Percentiles rank a stretch among this genome's conserved stretches.
Evolutionary conservation across 176 grass and related monocot genomes (phyloP).

Genomic region (Aegilops tauschii): DNA sequence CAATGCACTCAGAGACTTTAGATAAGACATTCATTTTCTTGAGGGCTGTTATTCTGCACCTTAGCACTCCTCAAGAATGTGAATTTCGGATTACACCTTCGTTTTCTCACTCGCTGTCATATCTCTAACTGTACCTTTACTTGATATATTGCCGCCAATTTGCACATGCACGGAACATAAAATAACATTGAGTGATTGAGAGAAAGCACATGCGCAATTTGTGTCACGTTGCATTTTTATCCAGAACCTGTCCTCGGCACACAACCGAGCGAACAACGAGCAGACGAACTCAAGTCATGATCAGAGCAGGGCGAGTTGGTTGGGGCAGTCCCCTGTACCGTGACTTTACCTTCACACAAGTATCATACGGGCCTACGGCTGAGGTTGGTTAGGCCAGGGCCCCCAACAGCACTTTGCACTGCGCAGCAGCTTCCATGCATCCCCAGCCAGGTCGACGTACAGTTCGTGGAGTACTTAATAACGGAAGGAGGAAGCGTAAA

Average conservation of each 20-base stretch:
- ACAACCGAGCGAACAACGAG: not conserved
- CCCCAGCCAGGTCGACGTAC: not conserved
- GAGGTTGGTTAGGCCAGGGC: constrained; percentile 19
- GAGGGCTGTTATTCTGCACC: too few species aligned
- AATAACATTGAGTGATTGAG: too few species aligned
- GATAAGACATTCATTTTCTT: too few species aligned
- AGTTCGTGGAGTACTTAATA: constrained; percentile 2
- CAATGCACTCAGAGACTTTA: too few species aligned
- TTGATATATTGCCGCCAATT: too few species aligned
- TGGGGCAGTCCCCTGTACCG: constrained; percentile 26
- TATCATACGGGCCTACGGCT: constrained; percentile 49
- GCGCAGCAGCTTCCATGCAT: constrained; percentile 5
- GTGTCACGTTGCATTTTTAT: too few species aligned
- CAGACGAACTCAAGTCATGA: constrained; percentile 2
- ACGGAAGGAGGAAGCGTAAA: constrained; percentile 27
- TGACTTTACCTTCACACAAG: constrained; percentile 40
- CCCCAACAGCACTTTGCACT: constrained; percentile 15
- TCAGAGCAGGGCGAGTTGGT: not conserved
- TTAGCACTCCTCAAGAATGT: too few species aligned
- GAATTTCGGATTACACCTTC: too few species aligned
- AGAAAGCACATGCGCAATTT: not conserved
- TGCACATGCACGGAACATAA: too few species aligned
- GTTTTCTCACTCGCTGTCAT: too few species aligned
- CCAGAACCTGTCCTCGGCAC: too few species aligned
- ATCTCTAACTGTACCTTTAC: too few species aligned